Evolutionary conservation across 305 asterid genomes (phyloP).

Genomic region (Solanum hybrid): DNA sequence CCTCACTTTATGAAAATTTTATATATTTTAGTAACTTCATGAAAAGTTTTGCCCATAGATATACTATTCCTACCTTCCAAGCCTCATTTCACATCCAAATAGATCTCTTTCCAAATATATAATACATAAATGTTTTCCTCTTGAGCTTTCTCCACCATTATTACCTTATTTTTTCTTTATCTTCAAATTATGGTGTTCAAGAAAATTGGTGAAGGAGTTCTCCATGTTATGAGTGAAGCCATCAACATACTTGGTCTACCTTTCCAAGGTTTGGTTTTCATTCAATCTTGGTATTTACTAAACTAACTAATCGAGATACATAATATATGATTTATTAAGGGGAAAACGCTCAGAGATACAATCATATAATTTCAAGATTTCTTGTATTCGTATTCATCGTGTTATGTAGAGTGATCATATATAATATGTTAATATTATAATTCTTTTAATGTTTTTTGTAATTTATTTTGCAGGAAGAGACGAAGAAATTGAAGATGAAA

Average conservation of each 20-base stretch:
- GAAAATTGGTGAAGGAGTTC: neutral
- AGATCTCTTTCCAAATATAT: neutral
- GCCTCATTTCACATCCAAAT: neutral
- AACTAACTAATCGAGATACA: neutral
- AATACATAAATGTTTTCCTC: neutral
- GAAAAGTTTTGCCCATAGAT: neutral
- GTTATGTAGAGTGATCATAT: neutral
- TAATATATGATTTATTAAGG: neutral
- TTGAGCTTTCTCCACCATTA: neutral
- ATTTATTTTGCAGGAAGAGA: slow-evolving; percentile 34
- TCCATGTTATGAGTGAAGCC: neutral
- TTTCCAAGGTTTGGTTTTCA: neutral
- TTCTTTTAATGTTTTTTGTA: neutral
- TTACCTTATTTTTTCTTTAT: neutral
- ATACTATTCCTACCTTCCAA: slow-evolving; percentile 10
- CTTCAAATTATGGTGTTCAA: neutral
- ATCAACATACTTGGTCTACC: neutral
- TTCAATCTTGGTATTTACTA: neutral
- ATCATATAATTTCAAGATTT: neutral
- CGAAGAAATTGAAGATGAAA: slow-evolving; percentile 23
- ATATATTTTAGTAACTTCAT: neutral
- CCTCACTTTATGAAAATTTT: neutral
- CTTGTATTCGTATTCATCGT: neutral
- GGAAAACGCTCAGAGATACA: neutral
- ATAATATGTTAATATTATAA: neutral